Base-by-base conservation (phyloP, 257 asterid genomes). In the Voacanga thouarsii region DNA sequence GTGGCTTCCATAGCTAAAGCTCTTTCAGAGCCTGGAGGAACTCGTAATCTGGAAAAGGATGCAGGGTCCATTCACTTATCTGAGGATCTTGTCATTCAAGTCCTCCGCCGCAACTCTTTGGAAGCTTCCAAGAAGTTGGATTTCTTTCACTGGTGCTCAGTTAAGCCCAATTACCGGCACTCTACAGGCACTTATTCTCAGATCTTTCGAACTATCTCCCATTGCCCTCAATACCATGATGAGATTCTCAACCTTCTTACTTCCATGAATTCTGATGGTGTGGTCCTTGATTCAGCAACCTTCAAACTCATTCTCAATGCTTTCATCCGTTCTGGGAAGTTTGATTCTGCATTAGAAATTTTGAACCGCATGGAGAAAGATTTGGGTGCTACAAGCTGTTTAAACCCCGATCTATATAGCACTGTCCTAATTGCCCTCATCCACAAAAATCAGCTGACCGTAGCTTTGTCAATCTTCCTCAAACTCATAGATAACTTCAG, bases 131-230 rank as follows among this genome's bases (percentile, higher is more conserved):
- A 51, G 71, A 93, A 89, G 76, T 76, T 95, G 76, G 91, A 84
- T 9, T 95, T 95, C 81, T 94, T 94, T 86, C 80, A 71, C 28
- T 92, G 97, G 96, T 90, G 95, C 80, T 89, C 94, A 21, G 78
- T 83, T 28, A 88, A 87, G 84, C 92, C 82, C 63, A 84, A 85
- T 77, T 89, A 84, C 93, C 88, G 85, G 77, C 99, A 92, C 90
- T 82, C 96, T 49, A 82, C 77, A 51, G 72, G 79, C 82, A 81
- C 97, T 4, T 93, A 93, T 78, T 81, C 88, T 24, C 94, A 89
- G 79, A 89, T 93, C 84, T 80, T 93, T 78, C 86, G 78, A 82
- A 85, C 84, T 78, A 57, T 95, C 71, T 90, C 90, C 56, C 64
- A 65, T 60, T 28, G 78, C 55, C 87, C 88, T 37, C 88, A 78